Conservation (phyloP, 768 basidiomycete genomes). For the Mycena haematopus region DNA sequence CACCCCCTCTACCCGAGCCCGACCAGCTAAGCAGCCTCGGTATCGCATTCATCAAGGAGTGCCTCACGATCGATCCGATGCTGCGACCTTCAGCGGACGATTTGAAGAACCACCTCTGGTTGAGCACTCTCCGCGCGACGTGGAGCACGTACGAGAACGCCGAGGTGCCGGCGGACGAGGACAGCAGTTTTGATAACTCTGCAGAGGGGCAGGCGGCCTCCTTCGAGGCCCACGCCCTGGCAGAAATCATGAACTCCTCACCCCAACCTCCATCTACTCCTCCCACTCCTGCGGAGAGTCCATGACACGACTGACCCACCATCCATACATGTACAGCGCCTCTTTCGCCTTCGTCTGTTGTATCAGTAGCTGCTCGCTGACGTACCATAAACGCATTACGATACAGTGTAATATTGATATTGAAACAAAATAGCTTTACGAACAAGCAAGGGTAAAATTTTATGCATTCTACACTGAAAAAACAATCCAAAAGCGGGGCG, state of each 20-base stretch:
- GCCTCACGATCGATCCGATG: conserved; percentile 86
- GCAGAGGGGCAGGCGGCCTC: conserved; percentile 62
- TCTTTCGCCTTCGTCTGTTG: conserved; percentile 19
- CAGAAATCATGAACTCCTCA: conserved; percentile 57
- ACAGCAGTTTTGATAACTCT: conserved; percentile 50
- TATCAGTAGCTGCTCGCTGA: conserved; percentile 26
- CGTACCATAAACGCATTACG: conserved; percentile 19
- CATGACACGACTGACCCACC: conserved; percentile 1
- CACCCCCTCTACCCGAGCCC: conserved; percentile 95
- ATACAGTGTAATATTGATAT: conserved; percentile 17
- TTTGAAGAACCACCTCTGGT: conserved; percentile 90
- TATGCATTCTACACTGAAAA: conserved; percentile 18
- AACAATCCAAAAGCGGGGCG: conserved; percentile 2
- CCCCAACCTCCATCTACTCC: conserved; percentile 50
- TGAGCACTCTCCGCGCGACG: conserved; percentile 79
- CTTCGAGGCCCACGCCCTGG: conserved; percentile 64
- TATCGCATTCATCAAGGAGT: conserved; percentile 92
- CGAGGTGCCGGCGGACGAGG: conserved; percentile 56
- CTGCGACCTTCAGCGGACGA: conserved; percentile 84
- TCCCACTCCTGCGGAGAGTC: conserved; percentile 30
- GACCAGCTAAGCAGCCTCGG: conserved; percentile 88
- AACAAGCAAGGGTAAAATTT: conserved; percentile 7
- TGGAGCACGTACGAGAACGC: conserved; percentile 71
- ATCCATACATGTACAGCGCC: conserved; percentile 16
- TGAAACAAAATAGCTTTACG: conserved; percentile 7